Conservation (phyloP, 225 moss, liverwort and hornwort genomes). For the Takakia lepidozioides region DNA sequence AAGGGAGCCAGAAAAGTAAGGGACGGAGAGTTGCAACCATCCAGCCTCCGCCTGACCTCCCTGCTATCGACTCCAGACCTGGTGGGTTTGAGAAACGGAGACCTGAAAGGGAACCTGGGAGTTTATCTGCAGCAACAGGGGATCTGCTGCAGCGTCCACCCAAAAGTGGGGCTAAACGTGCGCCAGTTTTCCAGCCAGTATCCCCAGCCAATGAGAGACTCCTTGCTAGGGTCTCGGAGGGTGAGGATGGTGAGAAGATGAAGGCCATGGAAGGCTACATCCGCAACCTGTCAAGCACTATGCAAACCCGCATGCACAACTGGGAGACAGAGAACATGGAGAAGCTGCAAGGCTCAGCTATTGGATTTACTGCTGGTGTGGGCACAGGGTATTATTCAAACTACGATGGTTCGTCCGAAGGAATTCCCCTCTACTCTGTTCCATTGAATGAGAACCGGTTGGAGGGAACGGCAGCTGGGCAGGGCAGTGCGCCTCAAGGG, state of each 20-base stretch:
- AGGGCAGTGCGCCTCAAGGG: slow-evolving; percentile 39
- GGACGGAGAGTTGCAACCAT: slow-evolving; percentile 70
- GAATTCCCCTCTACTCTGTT: slow-evolving; percentile 86
- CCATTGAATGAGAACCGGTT: slow-evolving; percentile 62
- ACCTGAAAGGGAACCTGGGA: slow-evolving; percentile 27
- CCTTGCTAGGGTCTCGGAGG: slow-evolving; percentile 32
- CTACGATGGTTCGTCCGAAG: slow-evolving; percentile 94
- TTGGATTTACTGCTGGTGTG: slow-evolving; percentile 84
- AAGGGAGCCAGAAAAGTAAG: slow-evolving; percentile 42
- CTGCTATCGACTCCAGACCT: slow-evolving; percentile 29
- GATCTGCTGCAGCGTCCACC: slow-evolving; percentile 37
- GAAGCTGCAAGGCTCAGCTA: slow-evolving; percentile 81
- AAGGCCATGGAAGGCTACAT: slow-evolving; percentile 99
- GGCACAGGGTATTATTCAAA: slow-evolving; percentile 97
- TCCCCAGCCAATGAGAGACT: slow-evolving; percentile 31
- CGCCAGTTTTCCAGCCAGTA: slow-evolving; percentile 20
- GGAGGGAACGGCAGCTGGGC: slow-evolving; percentile 39
- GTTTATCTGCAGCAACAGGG: slow-evolving; percentile 16
- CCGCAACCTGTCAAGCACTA: slow-evolving; percentile 89
- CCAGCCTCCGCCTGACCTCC: slow-evolving; percentile 52
- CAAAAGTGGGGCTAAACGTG: slow-evolving; percentile 39
- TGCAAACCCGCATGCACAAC: slow-evolving; percentile 96
- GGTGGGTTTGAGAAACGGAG: slow-evolving; percentile 46
- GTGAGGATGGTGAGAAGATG: slow-evolving; percentile 98
- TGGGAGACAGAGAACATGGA: slow-evolving; percentile 93